Evolutionary conservation across 495 filamentous ascomycete species (phyloP).

Genomic region (Trypethelium eluteriae): DNA sequence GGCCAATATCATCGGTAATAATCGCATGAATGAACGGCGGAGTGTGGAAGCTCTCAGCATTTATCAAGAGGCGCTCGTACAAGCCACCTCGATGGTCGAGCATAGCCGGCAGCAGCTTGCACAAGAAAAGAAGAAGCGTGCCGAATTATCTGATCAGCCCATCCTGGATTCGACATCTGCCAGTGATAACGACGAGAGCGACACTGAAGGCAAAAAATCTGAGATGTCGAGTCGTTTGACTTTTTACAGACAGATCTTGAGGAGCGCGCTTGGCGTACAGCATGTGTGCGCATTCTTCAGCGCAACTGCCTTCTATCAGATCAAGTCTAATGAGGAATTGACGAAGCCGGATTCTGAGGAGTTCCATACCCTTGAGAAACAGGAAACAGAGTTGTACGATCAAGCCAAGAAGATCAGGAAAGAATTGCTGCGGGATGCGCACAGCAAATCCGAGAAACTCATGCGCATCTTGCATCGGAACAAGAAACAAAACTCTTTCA

Average conservation of each 20-base stretch:
- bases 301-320: conserved; percentile 73
- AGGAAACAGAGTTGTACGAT: conserved; percentile 67
- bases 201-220: conserved; percentile 36
- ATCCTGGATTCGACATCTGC: neutral
- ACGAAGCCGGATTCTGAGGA: conserved; percentile 57
- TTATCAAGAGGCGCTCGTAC: conserved; percentile 55
- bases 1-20: conserved; percentile 69
- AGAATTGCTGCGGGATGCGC: conserved; percentile 52
- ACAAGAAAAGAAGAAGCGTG: conserved; percentile 39
- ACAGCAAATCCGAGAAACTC: conserved; percentile 35
- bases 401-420: conserved; percentile 65
- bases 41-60: conserved; percentile 53
- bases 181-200: conserved; percentile 30
- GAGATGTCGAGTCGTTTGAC: conserved; percentile 46
- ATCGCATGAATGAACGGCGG: conserved; percentile 35
- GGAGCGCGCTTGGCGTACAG: conserved; percentile 66
- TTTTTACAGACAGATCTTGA: conserved; percentile 57
- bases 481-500: conserved; percentile 46
- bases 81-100: conserved; percentile 49
- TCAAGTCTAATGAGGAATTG: conserved; percentile 59
- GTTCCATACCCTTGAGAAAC: conserved; percentile 55
- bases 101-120: conserved; percentile 58
- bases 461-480: conserved; percentile 47
- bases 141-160: conserved; percentile 16
- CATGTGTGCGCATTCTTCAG: conserved; percentile 80